These are phyloP conservation scores for Dendrostoma leiphaemia DNA, from an alignment of 2,329 filamentous ascomycete genomes.

Conservation along the genomic window DNA sequence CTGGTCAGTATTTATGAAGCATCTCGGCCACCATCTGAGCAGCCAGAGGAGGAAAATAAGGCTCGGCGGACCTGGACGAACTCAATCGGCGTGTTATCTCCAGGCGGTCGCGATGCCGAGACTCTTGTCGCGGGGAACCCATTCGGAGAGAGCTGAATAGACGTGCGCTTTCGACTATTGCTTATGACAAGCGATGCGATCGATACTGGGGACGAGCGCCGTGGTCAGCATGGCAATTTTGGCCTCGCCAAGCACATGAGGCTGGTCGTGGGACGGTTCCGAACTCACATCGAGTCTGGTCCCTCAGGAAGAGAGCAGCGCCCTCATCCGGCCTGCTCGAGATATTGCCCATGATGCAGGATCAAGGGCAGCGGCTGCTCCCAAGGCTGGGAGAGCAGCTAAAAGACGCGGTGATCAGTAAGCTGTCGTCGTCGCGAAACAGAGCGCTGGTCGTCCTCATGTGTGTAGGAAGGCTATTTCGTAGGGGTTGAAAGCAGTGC, in stretches of 20 bases:
- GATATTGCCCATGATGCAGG: constrained; percentile 80
- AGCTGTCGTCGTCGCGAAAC: constrained; percentile 19
- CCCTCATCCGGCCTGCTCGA: constrained; percentile 86
- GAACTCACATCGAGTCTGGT: constrained; percentile 83
- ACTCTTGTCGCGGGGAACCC: constrained; percentile 81
- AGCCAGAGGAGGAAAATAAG: neutral
- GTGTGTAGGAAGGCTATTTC: neutral
- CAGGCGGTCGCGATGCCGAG: constrained; percentile 66
- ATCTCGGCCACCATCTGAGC: neutral
- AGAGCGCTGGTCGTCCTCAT: constrained; percentile 16
- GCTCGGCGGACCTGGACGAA: constrained; percentile 74
- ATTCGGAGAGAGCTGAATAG: constrained; percentile 80
- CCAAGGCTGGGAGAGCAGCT: constrained; percentile 19
- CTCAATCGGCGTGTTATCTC: constrained; percentile 77
- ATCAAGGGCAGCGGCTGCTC: constrained; percentile 26
- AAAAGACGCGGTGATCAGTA: constrained; percentile 8
- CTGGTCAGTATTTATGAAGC: constrained; percentile 6
- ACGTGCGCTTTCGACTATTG: constrained; percentile 73
- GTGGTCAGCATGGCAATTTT: constrained; percentile 19
- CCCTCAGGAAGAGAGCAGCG: constrained; percentile 76
- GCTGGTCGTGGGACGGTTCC: constrained; percentile 1
- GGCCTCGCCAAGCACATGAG: neutral
- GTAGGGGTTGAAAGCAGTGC: neutral
- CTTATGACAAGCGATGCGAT: constrained; percentile 81
- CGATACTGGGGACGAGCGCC: constrained; percentile 62